These are phyloP conservation scores for Heterobasidion parviporum DNA, from an alignment of 1,284 basidiomycete species.

Conservation along the genomic window DNA sequence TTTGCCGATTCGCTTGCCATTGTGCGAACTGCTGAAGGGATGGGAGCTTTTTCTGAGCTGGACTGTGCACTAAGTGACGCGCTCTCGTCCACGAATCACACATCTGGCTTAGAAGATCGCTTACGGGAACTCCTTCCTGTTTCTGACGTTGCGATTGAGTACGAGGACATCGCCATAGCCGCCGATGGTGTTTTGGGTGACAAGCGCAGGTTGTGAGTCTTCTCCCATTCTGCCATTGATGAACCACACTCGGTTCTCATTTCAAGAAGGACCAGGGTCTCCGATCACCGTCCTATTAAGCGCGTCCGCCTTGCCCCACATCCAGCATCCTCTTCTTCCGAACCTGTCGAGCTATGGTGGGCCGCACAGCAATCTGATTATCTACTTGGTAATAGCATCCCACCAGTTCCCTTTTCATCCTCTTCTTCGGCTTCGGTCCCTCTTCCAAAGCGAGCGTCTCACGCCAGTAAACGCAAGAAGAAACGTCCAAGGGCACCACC, in stretches of 20 bases:
- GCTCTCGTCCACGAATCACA: slow-evolving; percentile 8
- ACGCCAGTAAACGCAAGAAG: slow-evolving; percentile 23
- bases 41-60: slow-evolving; percentile 54
- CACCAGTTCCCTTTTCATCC: slow-evolving; percentile 40
- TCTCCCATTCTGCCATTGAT: background rate
- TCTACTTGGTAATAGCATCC: slow-evolving; percentile 58
- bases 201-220: slow-evolving; percentile 56
- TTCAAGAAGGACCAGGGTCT: slow-evolving; percentile 26
- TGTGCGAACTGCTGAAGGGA: slow-evolving; percentile 68
- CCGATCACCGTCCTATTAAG: slow-evolving; percentile 33
- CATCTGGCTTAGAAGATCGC: slow-evolving; percentile 21
- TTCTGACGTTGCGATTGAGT: slow-evolving; percentile 32
- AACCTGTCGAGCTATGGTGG: slow-evolving; percentile 60
- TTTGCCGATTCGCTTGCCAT: slow-evolving; percentile 69
- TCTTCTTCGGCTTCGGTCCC: slow-evolving; percentile 16
- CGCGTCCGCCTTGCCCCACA: slow-evolving; percentile 24
- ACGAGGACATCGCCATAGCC: slow-evolving; percentile 23
- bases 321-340: background rate
- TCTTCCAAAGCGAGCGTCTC: slow-evolving; percentile 14
- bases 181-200: slow-evolving; percentile 37
- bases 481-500: slow-evolving; percentile 14
- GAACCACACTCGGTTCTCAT: slow-evolving; percentile 2
- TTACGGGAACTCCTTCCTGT: slow-evolving; percentile 32
- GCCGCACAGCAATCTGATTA: slow-evolving; percentile 52
- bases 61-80: slow-evolving; percentile 35